Evolutionary conservation across 2,329 filamentous ascomycete species (phyloP).

Genomic region (Blumeria graminis): DNA sequence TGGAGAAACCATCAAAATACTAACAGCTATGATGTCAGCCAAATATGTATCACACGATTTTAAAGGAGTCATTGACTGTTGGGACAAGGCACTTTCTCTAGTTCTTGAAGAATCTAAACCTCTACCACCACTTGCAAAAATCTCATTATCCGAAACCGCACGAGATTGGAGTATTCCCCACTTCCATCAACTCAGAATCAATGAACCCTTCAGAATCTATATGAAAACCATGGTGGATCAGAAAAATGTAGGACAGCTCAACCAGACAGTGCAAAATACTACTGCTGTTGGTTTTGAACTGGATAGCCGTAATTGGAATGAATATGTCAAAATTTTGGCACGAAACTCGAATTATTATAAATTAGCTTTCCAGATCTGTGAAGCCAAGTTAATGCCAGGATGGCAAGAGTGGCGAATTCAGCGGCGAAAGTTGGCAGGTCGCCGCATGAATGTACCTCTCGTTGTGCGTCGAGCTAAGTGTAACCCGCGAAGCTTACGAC

Average conservation of each 20-base stretch:
- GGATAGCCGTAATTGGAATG: slow-evolving; percentile 60
- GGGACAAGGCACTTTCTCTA: slow-evolving; percentile 34
- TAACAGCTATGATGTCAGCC: slow-evolving; percentile 43
- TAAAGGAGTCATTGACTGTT: slow-evolving; percentile 37
- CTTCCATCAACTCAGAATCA: slow-evolving; percentile 18
- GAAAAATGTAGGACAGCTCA: slow-evolving; percentile 26
- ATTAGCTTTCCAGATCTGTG: slow-evolving; percentile 51
- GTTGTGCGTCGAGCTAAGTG: slow-evolving; percentile 8
- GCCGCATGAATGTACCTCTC: slow-evolving; percentile 10
- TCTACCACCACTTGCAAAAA: slow-evolving; percentile 1
- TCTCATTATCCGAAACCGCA: not conserved
- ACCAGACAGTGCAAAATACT: slow-evolving; percentile 25
- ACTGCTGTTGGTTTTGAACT: slow-evolving; percentile 43
- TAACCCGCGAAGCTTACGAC: slow-evolving; percentile 10
- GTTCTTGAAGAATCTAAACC: slow-evolving; percentile 22
- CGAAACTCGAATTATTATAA: slow-evolving; percentile 27
- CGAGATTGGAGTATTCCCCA: not conserved
- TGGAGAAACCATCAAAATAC: slow-evolving; percentile 18
- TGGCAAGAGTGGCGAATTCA: slow-evolving; percentile 46
- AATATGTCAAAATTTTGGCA: slow-evolving; percentile 44
- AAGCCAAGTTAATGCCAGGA: slow-evolving; percentile 50
- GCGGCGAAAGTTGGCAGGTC: slow-evolving; percentile 7
- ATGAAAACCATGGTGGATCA: slow-evolving; percentile 26
- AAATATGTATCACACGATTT: slow-evolving; percentile 33
- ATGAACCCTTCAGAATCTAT: slow-evolving; percentile 21